Conservation (phyloP, 495 filamentous ascomycete species). For the Lasiosphaeria hispida region DNA sequence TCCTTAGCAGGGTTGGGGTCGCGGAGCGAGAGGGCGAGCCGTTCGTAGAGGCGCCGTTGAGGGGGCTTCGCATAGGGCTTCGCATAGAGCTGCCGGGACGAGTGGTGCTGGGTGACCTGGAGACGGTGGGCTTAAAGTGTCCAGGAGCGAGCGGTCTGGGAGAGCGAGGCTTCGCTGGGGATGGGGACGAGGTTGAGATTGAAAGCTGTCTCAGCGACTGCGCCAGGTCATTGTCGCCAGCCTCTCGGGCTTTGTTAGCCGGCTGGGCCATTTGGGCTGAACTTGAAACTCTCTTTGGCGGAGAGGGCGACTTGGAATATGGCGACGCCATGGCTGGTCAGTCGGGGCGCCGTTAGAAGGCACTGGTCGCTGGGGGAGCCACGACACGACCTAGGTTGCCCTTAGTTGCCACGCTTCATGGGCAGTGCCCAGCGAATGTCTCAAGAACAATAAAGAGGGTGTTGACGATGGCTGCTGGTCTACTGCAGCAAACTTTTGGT, state of each 20-base stretch:
- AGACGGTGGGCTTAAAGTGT: constrained; percentile 25
- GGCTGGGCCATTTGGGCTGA: constrained; percentile 17
- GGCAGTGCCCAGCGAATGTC: background rate
- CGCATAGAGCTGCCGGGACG: constrained; percentile 40
- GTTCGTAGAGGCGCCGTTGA: constrained; percentile 43
- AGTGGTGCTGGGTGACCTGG: constrained; percentile 33
- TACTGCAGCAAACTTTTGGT: too few species aligned
- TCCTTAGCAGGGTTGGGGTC: constrained; percentile 48
- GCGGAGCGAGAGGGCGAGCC: constrained; percentile 44
- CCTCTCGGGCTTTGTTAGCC: constrained; percentile 16
- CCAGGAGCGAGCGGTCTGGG: constrained; percentile 19
- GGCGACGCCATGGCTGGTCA: constrained; percentile 6
- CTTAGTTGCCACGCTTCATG: background rate
- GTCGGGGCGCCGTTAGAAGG: background rate
- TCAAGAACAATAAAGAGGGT: too few species aligned
- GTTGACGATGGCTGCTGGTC: too few species aligned
- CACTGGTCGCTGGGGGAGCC: too few species aligned
- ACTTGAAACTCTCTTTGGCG: constrained; percentile 10
- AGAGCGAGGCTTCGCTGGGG: constrained; percentile 25
- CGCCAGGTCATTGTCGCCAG: constrained; percentile 33
- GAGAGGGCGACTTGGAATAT: constrained; percentile 5
- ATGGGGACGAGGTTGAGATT: constrained; percentile 32
- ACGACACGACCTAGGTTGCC: too few species aligned
- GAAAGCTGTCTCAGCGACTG: constrained; percentile 43
- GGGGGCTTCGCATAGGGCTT: constrained; percentile 52